Evolutionary conservation across 352 stramenopile species (phyloP).

Genomic region (Phytophthora colocasiae): DNA sequence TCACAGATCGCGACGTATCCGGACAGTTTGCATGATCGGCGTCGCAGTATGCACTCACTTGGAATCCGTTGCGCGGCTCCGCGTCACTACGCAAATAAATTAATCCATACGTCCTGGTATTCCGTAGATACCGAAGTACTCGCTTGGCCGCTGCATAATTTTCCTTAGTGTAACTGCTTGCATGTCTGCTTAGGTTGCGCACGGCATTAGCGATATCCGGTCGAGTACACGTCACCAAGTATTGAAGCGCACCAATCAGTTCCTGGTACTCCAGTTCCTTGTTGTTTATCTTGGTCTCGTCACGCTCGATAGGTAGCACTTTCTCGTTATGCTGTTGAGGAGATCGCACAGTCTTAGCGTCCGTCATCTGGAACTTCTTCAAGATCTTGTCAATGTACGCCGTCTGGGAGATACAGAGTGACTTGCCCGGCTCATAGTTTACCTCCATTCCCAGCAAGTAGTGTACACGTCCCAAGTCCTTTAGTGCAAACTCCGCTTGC

Average conservation of each 20-base stretch:
- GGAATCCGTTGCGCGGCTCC: no score
- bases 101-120: background rate
- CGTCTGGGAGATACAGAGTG: background rate
- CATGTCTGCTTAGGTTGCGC: no score
- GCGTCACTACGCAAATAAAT: background rate
- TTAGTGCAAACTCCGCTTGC: background rate
- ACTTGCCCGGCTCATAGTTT: background rate
- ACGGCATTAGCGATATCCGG: no score
- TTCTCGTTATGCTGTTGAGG: background rate
- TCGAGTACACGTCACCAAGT: no score
- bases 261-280: no score
- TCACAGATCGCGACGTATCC: background rate
- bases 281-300: no score
- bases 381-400: background rate
- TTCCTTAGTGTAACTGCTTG: no score
- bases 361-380: background rate
- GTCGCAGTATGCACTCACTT: background rate
- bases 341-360: background rate
- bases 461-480: slow-evolving; percentile 2
- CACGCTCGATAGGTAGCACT: background rate
- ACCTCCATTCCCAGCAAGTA: slow-evolving; percentile 11
- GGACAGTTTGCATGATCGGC: background rate
- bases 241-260: no score
- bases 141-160: no score
- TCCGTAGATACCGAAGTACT: background rate